phyloP scores from a whole-genome alignment of 768 basidiomycete genomes.

The Auricularia cornea region DNA sequence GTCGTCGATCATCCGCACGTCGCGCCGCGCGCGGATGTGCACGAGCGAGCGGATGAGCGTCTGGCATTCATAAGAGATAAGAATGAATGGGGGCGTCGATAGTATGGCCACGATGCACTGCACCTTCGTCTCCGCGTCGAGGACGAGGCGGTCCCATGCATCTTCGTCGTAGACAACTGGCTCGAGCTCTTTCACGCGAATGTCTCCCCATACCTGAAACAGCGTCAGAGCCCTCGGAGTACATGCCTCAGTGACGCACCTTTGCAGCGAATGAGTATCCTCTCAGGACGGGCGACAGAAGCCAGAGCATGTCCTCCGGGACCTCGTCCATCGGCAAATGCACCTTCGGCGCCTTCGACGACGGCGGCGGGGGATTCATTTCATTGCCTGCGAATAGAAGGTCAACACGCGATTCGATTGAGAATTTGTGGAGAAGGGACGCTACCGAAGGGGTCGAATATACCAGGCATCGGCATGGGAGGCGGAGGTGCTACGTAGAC shows the following conservation, averaged over 20 bases:
- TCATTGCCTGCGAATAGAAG: too few species aligned
- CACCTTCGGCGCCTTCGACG: too few species aligned
- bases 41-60: background rate
- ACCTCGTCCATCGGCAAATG: background rate
- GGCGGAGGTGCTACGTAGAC: too few species aligned
- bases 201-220: background rate
- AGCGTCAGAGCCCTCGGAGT: background rate
- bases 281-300: background rate
- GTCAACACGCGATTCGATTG: background rate
- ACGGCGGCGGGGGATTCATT: too few species aligned
- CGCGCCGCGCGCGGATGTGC: background rate
- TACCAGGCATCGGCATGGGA: too few species aligned
- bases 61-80: background rate
- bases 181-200: background rate
- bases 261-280: background rate
- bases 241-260: background rate
- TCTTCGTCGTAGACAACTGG: background rate
- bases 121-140: background rate
- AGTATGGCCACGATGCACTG: background rate
- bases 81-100: too few species aligned
- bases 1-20: constrained; percentile 19
- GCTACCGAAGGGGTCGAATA: too few species aligned
- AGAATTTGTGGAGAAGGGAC: background rate
- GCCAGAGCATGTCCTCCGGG: background rate
- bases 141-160: background rate